Base-by-base conservation (phyloP, 495 filamentous ascomycete species). In the Penicillium maclennaniae region DNA sequence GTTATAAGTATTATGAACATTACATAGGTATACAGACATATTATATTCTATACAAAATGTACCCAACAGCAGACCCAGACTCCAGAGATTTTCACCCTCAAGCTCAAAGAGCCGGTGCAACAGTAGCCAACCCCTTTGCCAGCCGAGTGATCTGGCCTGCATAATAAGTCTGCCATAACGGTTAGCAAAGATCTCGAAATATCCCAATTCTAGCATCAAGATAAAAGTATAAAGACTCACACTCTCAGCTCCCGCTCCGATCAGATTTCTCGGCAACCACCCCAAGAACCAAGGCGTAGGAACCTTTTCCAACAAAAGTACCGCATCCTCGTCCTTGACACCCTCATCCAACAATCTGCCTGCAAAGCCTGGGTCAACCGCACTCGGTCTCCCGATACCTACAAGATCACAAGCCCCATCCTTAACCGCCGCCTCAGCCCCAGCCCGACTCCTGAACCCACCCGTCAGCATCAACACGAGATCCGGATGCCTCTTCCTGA, bases 321-420 rank as follows among this genome's bases (percentile, higher is more conserved):
- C 49, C 17, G 80, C 79, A 55, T 83, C 70, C 25, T 75, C 66
- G 50, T 81, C 79, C 31, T 53, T 45, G 5, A 85, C 59, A 42
- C 70, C 61, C 51, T 74, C 68, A 63, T 85, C 82, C 38, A 87
- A 60, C 36, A 85, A 59, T 37, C 79, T 47, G 16, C 70, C 69
- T 4, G 83, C 75, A 21, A 83, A 63, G 10, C 61, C 52, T 0
- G 83, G 78, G 47, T 79, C 56, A 16, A 80, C 48, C 23, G 75
- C 69, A 1, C 81, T 75, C 10, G 82, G 82, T 15, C 83, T 63
- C 0, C 65, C 82, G 43, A 87, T 65, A 2, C 83, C 83, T 25
- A 86, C 66, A 25, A 85, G 49, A 55, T 85, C 82, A 64, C 83
- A 85, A 7, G 78, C 78, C 10, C 72, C 75, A 17, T 71, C 66